Conservation (phyloP, 176 grass and related monocot species). For the Lolium multiflorum region DNA sequence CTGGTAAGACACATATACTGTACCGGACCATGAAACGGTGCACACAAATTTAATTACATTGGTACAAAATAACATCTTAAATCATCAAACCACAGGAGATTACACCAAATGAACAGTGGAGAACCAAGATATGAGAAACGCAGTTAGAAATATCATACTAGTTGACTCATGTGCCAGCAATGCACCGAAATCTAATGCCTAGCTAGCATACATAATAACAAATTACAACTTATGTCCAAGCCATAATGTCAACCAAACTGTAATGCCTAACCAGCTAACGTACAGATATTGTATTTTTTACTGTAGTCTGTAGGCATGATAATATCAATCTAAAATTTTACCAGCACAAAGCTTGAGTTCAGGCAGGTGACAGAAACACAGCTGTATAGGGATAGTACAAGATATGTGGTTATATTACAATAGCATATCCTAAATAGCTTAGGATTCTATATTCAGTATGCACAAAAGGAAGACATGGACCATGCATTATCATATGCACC, state of each 20-base stretch:
- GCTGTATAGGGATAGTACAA: background rate
- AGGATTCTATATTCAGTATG: conserved; percentile 1
- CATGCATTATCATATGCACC: conserved; percentile 20
- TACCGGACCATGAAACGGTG: background rate
- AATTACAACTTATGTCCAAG: background rate
- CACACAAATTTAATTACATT: conserved; percentile 4
- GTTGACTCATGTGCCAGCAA: background rate
- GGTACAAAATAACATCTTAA: background rate
- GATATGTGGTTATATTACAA: background rate
- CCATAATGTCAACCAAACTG: background rate
- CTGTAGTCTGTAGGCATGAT: background rate
- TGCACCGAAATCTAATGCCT: background rate
- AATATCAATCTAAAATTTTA: background rate
- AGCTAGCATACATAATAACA: conserved; percentile 10
- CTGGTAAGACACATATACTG: background rate
- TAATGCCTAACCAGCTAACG: background rate
- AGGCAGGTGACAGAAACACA: conserved; percentile 31
- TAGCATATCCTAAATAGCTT: conserved; percentile 20
- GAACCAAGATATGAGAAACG: conserved; percentile 19
- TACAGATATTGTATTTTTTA: background rate
- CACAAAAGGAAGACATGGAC: background rate
- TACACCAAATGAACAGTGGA: conserved; percentile 13
- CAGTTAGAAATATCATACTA: background rate
- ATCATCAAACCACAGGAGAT: conserved; percentile 21
- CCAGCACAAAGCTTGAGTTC: conserved; percentile 22